Conservation (phyloP, 148 eudicot species). For the Pouteria glomerata region DNA sequence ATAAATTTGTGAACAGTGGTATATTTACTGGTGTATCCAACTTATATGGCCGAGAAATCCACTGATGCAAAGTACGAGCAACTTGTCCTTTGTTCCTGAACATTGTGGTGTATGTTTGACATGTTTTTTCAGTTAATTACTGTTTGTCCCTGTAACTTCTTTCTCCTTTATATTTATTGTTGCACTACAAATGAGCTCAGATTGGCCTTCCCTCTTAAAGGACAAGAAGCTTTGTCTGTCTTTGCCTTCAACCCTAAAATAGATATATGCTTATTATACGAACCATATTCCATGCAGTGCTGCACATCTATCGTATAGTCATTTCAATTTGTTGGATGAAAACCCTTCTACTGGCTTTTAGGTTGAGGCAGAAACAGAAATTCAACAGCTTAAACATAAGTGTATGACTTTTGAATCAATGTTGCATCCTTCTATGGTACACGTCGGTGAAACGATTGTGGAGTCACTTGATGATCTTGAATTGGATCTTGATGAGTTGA, state of each 20-base stretch:
- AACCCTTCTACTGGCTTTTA: slow-evolving; percentile 17
- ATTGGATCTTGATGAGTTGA: slow-evolving; percentile 27
- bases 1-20: background rate
- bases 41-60: background rate
- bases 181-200: background rate
- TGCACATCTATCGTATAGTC: background rate
- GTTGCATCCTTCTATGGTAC: slow-evolving; percentile 18
- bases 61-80: background rate
- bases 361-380: slow-evolving; percentile 31
- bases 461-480: slow-evolving; percentile 25
- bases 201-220: background rate
- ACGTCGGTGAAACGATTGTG: background rate
- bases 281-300: background rate
- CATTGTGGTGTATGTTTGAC: background rate
- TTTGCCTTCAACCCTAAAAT: background rate
- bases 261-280: background rate
- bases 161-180: background rate
- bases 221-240: no score
- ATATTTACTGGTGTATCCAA: no score
- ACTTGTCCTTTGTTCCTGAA: background rate
- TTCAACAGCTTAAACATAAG: slow-evolving; percentile 26
- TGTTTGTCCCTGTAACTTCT: background rate
- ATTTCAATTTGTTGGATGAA: no score
- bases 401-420: slow-evolving; percentile 23
- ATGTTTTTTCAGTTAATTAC: background rate